phyloP scores from a whole-genome alignment of 257 asterid species.

The Ajuga chamaepitys region DNA sequence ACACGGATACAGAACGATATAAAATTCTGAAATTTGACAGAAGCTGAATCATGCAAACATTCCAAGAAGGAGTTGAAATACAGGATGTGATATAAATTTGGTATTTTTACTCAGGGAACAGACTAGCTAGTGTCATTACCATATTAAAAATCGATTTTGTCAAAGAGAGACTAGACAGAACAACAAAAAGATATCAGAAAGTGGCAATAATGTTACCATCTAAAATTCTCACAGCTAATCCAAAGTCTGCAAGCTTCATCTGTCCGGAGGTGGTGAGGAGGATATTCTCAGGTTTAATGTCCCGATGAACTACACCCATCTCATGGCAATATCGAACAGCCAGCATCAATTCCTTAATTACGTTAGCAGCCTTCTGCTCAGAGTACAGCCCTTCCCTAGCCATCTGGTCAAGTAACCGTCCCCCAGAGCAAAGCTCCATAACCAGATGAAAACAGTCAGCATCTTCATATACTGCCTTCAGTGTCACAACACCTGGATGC shows the following conservation, averaged over 20 bases:
- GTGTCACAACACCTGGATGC: conserved; percentile 74
- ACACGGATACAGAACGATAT: background rate
- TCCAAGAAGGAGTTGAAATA: too few species aligned
- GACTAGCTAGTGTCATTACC: too few species aligned
- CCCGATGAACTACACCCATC: conserved; percentile 93
- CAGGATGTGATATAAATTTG: background rate
- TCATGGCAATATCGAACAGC: conserved; percentile 82
- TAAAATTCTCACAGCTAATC: conserved; percentile 71
- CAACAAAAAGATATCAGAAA: background rate
- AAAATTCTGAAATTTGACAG: background rate
- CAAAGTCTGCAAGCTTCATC: conserved; percentile 84
- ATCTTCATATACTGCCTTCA: conserved; percentile 81
- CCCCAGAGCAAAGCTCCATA: conserved; percentile 87
- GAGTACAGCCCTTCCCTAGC: conserved; percentile 50
- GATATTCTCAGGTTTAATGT: conserved; percentile 84
- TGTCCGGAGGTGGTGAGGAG: conserved; percentile 66
- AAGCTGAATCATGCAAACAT: background rate
- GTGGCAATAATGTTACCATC: conserved; percentile 42
- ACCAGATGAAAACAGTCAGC: conserved; percentile 68
- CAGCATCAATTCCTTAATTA: conserved; percentile 74
- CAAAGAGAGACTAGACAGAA: background rate
- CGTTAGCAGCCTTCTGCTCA: conserved; percentile 64
- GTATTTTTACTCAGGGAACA: too few species aligned
- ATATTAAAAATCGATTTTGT: background rate
- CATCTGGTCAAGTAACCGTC: conserved; percentile 85